Evolutionary conservation across 352 stramenopile species (phyloP), one percentile per base, ranked within the genome.

Genomic region (Phytophthora citrophthora): DNA sequence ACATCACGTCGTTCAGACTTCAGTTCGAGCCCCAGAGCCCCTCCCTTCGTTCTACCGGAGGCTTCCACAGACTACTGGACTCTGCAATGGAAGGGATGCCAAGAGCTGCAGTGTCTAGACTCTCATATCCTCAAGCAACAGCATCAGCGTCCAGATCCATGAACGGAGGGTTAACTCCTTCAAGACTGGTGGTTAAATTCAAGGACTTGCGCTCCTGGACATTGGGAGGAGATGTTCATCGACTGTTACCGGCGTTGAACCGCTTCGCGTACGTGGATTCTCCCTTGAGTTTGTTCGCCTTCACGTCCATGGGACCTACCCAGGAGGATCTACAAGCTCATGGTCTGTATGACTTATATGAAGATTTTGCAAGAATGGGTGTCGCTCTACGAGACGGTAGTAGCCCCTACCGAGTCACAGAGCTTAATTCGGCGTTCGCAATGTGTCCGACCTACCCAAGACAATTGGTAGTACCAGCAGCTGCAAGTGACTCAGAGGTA

Each of bases 401-500:
- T 27, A 74, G 75, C 8, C 34, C 66, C 0, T 88, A 86, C 43
- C 68, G 88, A 38, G 61, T 93, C 8, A 89, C 82, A 6, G 71
- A 89, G 20, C 46, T 91, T 2, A 95, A 97, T 71, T 27, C 43
- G 0, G 64, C 75, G 26, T 95, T 94, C 54, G 31, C 61, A 15
- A 86, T 97, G 43, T 95, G 87, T 48, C 72, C 82, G 13, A 97
- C 89, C 58, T 97, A 96, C 63, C 87, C 90, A 1, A 68, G 68
- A 45, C 61, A 87, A 18, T 57, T 97, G 49, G 82, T 94, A 12
- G 87, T 96, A 10, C 90, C 90, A 3, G 60, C 80, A 7, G 50
- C 71, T 18, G 70, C 89, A 5, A 90, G 65, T 11, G 88, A 97
- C 59, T 43, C 64, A 7, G 82, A 94, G 36, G 74, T 96, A 7